Base-by-base conservation (phyloP, 2,329 filamentous ascomycete species). In the Coniochaeta sp. region DNA sequence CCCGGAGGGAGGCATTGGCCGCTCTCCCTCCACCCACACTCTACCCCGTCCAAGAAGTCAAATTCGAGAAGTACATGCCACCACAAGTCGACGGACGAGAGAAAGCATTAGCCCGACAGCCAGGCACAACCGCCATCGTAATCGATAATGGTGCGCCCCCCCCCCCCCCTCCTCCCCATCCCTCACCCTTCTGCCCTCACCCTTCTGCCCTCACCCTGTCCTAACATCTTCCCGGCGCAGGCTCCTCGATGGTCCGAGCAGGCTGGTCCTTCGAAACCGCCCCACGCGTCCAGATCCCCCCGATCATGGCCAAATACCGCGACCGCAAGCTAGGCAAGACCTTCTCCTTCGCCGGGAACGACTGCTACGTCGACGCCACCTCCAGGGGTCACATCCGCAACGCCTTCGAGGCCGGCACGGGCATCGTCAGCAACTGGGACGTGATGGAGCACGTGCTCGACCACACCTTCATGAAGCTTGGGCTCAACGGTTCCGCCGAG, bases 371-470 rank as follows among this genome's bases (percentile, higher is more conserved):
- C 57, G 94, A 99, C 70, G 94, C 92, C 24, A 96, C 91, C 1
- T 91, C 94, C 20, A 82, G 89, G 52, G 89, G 91, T 10, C 94
- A 97, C 66, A 86, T 95, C 54, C 86, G 92, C 65, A 88, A 89
- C 66, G 86, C 91, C 1, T 97, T 96, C 61, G 94, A 99, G 67
- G 81, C 86, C 2, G 91, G 91, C 22, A 92, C 86, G 42, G 92
- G 91, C 57, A 86, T 99, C 47, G 83, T 97, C 55, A 91, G 89
- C 67, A 97, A 97, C 66, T 99, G 95, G 91, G 94, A 99, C 68
- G 91, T 91, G 30, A 91, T 96, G 83, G 94, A 99, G 69, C 91
- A 92, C 53, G 78, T 96, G 5, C 72, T 99, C 46, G 94, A 99
- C 71, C 96, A 96, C 68, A 80, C 91, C 38, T 99, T 99, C 67